Evolutionary conservation across 202 grass and related monocot genomes (phyloP).

Genomic region (Thinopyrum obtusiflorum): DNA sequence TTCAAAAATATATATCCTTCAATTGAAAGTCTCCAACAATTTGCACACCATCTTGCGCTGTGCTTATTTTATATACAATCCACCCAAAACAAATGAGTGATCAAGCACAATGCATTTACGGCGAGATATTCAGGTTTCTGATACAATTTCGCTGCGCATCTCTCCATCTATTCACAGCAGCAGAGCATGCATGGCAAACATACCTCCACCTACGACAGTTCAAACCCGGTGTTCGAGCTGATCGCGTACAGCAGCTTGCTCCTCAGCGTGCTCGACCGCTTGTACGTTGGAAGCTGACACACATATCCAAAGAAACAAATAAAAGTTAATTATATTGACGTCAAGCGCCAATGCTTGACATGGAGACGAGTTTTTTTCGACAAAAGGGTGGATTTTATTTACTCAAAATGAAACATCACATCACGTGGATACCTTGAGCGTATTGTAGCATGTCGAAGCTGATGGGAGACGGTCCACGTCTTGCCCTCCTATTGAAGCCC

Average conservation of each 20-base stretch:
- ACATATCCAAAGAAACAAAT: neutral
- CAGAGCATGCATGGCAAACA: slow-evolving; percentile 7
- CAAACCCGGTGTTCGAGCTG: slow-evolving; percentile 86
- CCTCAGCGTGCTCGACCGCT: slow-evolving; percentile 83
- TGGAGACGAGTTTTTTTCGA: too few relatives aligned
- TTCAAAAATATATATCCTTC: neutral
- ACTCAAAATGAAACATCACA: too few relatives aligned
- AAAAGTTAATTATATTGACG: too few relatives aligned
- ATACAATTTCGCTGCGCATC: slow-evolving; percentile 25
- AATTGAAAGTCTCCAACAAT: too few relatives aligned
- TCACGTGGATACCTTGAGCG: slow-evolving; percentile 59
- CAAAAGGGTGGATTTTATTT: too few relatives aligned
- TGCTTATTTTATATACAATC: too few relatives aligned
- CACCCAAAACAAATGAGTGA: too few relatives aligned
- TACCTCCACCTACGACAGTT: slow-evolving; percentile 51
- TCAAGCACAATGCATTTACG: too few relatives aligned
- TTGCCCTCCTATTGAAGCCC: slow-evolving; percentile 91
- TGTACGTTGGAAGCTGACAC: slow-evolving; percentile 85
- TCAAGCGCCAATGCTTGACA: too few relatives aligned
- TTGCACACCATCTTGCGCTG: too few relatives aligned
- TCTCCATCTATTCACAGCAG: slow-evolving; percentile 53
- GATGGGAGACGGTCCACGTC: slow-evolving; percentile 94
- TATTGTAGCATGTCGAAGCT: slow-evolving; percentile 97
- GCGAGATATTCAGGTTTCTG: neutral
- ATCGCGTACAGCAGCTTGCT: slow-evolving; percentile 90